These are phyloP conservation scores for Rosellinia necatrix DNA, from an alignment of 2,329 filamentous ascomycete genomes.

Conservation along the genomic window DNA sequence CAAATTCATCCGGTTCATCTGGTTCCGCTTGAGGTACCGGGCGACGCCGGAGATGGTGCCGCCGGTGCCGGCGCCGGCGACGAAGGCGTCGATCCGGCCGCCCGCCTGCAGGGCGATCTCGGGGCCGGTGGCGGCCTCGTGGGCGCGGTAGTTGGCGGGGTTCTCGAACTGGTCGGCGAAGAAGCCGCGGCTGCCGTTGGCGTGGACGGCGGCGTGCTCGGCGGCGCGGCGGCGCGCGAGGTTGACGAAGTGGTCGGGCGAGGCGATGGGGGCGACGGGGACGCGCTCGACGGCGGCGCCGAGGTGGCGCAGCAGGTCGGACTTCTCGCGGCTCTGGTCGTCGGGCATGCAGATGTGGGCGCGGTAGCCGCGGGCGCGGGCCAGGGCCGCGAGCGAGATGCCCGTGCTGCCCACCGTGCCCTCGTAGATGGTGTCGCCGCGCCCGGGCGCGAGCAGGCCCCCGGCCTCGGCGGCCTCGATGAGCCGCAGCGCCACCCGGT, in stretches of 20 bases:
- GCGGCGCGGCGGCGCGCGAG: slow-evolving; percentile 76
- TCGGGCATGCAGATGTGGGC: slow-evolving; percentile 98
- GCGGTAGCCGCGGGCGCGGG: slow-evolving; percentile 84
- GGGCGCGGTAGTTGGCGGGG: slow-evolving; percentile 83
- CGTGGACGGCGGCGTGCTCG: slow-evolving; percentile 67
- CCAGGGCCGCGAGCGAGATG: slow-evolving; percentile 89
- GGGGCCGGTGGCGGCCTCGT: slow-evolving; percentile 81
- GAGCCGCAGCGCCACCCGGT: slow-evolving; percentile 90
- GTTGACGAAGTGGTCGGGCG: slow-evolving; percentile 92
- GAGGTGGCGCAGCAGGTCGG: slow-evolving; percentile 82
- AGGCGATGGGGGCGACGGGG: slow-evolving; percentile 89
- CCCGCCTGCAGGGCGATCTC: slow-evolving; percentile 83
- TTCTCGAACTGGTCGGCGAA: slow-evolving; percentile 98
- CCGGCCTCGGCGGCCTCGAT: slow-evolving; percentile 79
- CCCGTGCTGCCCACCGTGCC: slow-evolving; percentile 96
- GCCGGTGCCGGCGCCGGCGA: slow-evolving; percentile 91
- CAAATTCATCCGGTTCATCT: no score
- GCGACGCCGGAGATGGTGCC: slow-evolving; percentile 91
- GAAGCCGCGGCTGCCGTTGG: slow-evolving; percentile 74
- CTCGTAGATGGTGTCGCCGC: slow-evolving; percentile 95
- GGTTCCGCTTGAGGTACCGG: slow-evolving; percentile 77
- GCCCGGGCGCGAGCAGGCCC: slow-evolving; percentile 75
- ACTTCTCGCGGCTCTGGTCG: slow-evolving; percentile 88
- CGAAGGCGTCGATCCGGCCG: slow-evolving; percentile 80
- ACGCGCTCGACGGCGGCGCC: slow-evolving; percentile 94